These are phyloP conservation scores for Eustoma russellianum DNA, from an alignment of 257 asterid species.

Conservation along the genomic window DNA sequence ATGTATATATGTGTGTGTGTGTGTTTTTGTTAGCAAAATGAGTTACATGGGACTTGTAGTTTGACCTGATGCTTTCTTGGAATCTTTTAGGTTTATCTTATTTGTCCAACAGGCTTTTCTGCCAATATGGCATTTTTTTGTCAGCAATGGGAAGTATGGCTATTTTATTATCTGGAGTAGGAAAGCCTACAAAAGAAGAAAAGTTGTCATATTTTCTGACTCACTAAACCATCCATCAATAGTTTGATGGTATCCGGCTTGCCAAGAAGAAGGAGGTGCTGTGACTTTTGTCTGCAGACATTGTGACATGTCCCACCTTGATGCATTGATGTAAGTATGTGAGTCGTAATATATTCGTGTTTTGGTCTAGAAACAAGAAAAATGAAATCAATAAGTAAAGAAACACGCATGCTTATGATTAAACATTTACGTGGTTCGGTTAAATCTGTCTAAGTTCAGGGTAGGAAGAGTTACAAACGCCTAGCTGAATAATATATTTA, in stretches of 20 bases:
- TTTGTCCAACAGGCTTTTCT: slow-evolving; percentile 99
- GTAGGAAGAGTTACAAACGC: no score
- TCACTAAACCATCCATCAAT: slow-evolving; percentile 93
- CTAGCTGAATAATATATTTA: no score
- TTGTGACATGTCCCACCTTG: slow-evolving; percentile 85
- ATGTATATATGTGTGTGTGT: no score
- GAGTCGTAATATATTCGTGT: background rate
- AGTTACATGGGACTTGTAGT: no score
- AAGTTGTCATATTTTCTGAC: slow-evolving; percentile 87
- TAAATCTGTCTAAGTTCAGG: no score
- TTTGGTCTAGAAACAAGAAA: background rate
- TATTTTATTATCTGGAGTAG: slow-evolving; percentile 45
- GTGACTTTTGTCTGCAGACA: slow-evolving; percentile 69
- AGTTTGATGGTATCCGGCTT: slow-evolving; percentile 92
- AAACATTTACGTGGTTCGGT: no score
- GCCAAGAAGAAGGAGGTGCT: slow-evolving; percentile 65
- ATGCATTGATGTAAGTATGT: slow-evolving; percentile 56
- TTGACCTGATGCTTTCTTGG: slow-evolving; percentile 30
- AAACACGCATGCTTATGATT: no score
- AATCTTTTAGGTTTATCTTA: slow-evolving; percentile 94
- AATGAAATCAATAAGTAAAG: no score
- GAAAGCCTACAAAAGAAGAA: slow-evolving; percentile 42
- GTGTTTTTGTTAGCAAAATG: no score
- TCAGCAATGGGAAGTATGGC: slow-evolving; percentile 68
- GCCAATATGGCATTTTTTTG: slow-evolving; percentile 99